These are phyloP conservation scores for Xylaria sp. DNA, from an alignment of 2,329 filamentous ascomycete genomes.

Conservation along the genomic window DNA sequence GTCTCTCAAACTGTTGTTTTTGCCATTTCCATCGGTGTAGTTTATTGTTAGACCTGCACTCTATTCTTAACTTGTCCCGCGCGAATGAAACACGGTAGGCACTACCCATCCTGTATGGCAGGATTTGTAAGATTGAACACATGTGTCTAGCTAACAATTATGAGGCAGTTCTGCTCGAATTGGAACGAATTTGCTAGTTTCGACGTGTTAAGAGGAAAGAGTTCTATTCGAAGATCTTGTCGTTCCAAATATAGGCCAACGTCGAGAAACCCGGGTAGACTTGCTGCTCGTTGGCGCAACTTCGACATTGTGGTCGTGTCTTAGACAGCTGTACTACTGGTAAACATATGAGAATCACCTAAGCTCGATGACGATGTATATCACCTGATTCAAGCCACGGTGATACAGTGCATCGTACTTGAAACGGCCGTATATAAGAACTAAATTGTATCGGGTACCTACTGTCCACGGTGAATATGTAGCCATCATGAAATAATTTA, in stretches of 20 bases:
- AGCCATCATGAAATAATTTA: background rate
- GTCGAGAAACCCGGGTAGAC: background rate
- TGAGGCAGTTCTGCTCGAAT: background rate
- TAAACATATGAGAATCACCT: background rate
- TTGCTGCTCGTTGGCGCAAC: constrained; percentile 2
- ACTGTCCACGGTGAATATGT: background rate
- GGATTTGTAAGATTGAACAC: background rate
- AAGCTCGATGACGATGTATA: constrained; percentile 4
- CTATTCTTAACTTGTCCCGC: constrained; percentile 2
- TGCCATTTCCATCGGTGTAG: background rate
- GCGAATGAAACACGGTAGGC: background rate
- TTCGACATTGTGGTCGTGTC: constrained; percentile 11
- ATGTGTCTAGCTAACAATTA: background rate
- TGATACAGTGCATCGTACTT: constrained; percentile 6
- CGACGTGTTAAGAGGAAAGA: background rate
- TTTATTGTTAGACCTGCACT: background rate
- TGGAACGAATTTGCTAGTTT: too few relatives aligned
- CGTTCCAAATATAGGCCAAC: constrained; percentile 7
- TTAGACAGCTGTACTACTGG: background rate
- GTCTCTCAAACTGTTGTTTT: constrained; percentile 7
- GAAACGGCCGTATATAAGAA: constrained; percentile 8
- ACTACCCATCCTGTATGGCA: background rate
- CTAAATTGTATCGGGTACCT: constrained; percentile 1
- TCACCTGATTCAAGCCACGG: constrained; percentile 29
- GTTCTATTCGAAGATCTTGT: background rate